phyloP scores from a whole-genome alignment of 352 stramenopile species.

The Saprolegnia parasitica region DNA sequence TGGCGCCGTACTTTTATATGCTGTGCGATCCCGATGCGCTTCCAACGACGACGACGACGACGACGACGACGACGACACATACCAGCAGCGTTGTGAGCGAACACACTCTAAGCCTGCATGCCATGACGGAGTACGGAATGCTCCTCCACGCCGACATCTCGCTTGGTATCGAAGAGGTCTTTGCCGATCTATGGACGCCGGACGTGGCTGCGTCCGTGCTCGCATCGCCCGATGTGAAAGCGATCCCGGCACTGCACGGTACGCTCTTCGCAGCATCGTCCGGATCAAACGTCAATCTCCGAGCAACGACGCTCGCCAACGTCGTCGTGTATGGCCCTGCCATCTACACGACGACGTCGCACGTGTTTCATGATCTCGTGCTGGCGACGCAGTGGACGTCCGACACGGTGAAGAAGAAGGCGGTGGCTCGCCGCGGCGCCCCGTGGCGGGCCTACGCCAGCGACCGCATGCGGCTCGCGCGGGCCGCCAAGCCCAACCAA shows the following conservation, averaged over 20 bases:
- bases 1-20: too few species aligned
- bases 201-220: background rate
- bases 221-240: background rate
- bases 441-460: slow-evolving; percentile 6
- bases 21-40: too few species aligned
- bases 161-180: slow-evolving; percentile 12
- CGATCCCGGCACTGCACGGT: slow-evolving; percentile 6
- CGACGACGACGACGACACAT: too few species aligned
- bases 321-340: background rate
- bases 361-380: background rate
- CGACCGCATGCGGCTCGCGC: slow-evolving; percentile 12
- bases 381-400: slow-evolving; percentile 1
- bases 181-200: background rate
- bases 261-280: background rate
- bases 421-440: background rate
- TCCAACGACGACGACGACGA: too few species aligned
- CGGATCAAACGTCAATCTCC: background rate
- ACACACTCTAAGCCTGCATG: too few species aligned
- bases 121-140: too few species aligned
- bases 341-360: background rate
- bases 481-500: slow-evolving; percentile 1
- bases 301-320: slow-evolving; percentile 3
- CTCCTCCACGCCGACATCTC: too few species aligned
- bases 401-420: background rate
- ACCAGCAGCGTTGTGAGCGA: too few species aligned